Conservation (phyloP, 2,329 filamentous ascomycete species). For the Colletotrichum cereale region DNA sequence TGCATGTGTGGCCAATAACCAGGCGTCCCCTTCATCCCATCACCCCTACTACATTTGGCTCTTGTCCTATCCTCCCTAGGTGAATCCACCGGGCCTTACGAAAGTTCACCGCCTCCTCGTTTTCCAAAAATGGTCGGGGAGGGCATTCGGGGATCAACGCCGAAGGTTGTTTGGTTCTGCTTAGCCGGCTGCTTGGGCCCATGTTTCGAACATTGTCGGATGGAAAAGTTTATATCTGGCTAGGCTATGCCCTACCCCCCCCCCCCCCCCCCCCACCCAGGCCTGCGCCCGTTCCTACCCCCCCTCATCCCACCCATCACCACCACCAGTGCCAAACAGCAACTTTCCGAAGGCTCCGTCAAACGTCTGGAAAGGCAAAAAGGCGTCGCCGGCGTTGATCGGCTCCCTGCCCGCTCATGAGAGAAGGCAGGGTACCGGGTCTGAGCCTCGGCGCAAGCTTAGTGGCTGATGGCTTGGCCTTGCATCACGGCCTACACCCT, state of each 20-base stretch:
- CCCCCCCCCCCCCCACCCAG: constrained; percentile 27
- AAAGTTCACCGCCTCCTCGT: constrained; percentile 33
- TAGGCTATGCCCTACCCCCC: constrained; percentile 35
- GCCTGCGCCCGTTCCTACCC: constrained; percentile 37
- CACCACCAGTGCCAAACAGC: constrained; percentile 31
- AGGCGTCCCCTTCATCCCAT: constrained; percentile 24
- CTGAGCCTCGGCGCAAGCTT: constrained; percentile 33
- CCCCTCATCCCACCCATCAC: constrained; percentile 9
- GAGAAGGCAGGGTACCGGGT: constrained; percentile 16
- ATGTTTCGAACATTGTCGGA: constrained; percentile 39
- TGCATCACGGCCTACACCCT: constrained; percentile 26
- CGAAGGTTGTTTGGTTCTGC: constrained; percentile 36
- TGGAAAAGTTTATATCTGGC: constrained; percentile 36
- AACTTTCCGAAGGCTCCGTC: constrained; percentile 38
- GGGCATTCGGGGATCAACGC: constrained; percentile 29
- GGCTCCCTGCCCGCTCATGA: constrained; percentile 29
- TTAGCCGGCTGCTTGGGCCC: constrained; percentile 35
- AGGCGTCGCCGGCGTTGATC: constrained; percentile 17
- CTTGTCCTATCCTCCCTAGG: constrained; percentile 6
- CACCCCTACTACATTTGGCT: neutral
- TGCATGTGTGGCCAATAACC: constrained; percentile 32
- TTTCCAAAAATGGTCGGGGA: constrained; percentile 21
- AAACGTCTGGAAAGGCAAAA: constrained; percentile 38
- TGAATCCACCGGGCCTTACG: constrained; percentile 11
- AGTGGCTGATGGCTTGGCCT: constrained; percentile 37